These are phyloP conservation scores for Apiospora marii DNA, from an alignment of 2,329 filamentous ascomycete genomes.

Conservation along the genomic window DNA sequence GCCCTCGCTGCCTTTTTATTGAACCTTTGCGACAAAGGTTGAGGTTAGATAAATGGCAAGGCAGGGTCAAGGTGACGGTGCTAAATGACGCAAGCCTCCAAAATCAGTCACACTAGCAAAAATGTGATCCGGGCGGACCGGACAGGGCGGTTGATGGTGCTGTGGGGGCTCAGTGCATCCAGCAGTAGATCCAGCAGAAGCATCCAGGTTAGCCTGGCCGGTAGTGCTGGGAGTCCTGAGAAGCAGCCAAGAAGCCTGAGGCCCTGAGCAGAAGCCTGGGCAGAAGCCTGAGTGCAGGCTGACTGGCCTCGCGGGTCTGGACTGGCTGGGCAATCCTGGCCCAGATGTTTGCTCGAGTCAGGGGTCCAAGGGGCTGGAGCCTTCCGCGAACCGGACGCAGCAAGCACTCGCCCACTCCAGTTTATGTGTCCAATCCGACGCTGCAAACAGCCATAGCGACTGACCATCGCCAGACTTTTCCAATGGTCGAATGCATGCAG, in stretches of 20 bases:
- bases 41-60: background rate
- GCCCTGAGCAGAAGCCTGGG: background rate
- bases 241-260: background rate
- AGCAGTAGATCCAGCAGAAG: too few relatives aligned
- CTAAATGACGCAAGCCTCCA: conserved; percentile 15
- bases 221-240: background rate
- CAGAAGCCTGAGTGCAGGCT: background rate
- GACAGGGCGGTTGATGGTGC: background rate
- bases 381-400: background rate
- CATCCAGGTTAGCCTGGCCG: conserved; percentile 8
- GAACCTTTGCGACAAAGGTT: background rate
- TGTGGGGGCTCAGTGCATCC: conserved; percentile 1
- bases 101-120: conserved; percentile 15
- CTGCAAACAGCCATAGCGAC: background rate
- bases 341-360: background rate
- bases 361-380: conserved; percentile 1
- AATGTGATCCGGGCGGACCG: conserved; percentile 20
- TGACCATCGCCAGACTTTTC: background rate
- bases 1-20: background rate
- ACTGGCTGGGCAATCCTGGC: background rate
- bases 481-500: conserved; percentile 4
- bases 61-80: background rate
- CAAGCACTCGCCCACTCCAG: background rate
- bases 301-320: background rate
- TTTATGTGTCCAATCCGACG: background rate